These are phyloP conservation scores for Pneumocystis carinii DNA, from an alignment of 1,139 yeast genomes.

Conservation along the genomic window DNA sequence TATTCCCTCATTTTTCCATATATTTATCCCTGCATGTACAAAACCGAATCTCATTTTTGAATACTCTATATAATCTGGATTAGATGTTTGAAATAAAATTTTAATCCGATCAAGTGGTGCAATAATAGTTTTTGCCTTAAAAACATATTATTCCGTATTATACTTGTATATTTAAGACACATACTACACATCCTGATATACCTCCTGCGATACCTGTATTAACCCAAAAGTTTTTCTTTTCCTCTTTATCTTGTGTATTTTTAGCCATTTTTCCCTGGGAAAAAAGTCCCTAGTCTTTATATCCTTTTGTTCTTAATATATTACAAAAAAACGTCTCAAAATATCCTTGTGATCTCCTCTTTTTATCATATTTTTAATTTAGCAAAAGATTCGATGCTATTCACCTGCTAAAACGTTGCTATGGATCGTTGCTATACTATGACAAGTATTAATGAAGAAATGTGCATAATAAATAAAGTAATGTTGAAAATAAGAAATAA, in stretches of 20 bases:
- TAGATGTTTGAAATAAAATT: conserved; percentile 85
- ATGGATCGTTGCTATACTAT: too few species aligned
- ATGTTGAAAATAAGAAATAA: too few species aligned
- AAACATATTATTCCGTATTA: not conserved
- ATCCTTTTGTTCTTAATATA: too few species aligned
- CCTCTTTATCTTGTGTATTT: not conserved
- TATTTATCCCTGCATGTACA: conserved; percentile 52
- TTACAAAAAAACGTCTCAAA: too few species aligned
- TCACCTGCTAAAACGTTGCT: too few species aligned
- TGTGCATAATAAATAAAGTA: too few species aligned
- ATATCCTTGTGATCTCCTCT: too few species aligned
- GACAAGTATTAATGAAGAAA: too few species aligned
- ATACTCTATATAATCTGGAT: conserved; percentile 69
- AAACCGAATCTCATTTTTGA: conserved; percentile 73
- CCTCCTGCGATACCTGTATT: conserved; percentile 93
- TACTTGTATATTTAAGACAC: not conserved
- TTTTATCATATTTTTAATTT: too few species aligned
- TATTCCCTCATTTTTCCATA: conserved; percentile 57
- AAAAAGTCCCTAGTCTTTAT: not conserved
- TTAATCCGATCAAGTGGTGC: conserved; percentile 95
- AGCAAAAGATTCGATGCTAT: too few species aligned
- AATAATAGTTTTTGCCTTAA: conserved; percentile 65
- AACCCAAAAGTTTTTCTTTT: conserved; percentile 37
- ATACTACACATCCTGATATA: conserved; percentile 65
- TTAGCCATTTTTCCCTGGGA: not conserved